phyloP scores from a whole-genome alignment of 768 basidiomycete species.

The Mrakia gelida region DNA sequence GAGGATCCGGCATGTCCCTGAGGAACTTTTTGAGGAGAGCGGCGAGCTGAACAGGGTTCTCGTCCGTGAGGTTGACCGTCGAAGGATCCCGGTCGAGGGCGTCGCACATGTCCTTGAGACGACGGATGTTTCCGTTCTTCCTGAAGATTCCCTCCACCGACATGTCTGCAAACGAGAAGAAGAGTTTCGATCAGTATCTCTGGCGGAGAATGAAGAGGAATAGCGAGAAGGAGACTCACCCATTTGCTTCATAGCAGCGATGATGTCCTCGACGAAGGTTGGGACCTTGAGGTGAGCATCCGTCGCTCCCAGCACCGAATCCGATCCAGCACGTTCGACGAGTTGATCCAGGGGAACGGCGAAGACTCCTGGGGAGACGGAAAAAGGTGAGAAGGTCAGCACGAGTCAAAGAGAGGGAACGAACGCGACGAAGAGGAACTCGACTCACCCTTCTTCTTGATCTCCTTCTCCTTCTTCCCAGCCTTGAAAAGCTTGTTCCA shows the following conservation, averaged over 20 bases:
- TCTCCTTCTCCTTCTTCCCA: constrained; percentile 73
- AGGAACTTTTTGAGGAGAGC: constrained; percentile 96
- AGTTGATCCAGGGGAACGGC: constrained; percentile 86
- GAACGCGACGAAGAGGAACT: not conserved
- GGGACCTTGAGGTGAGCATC: constrained; percentile 80
- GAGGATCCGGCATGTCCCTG: constrained; percentile 89
- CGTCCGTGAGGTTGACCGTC: constrained; percentile 84
- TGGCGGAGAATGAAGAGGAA: not conserved
- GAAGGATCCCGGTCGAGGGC: constrained; percentile 90
- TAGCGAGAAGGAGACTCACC: constrained; percentile 53
- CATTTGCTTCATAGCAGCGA: constrained; percentile 99
- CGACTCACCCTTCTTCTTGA: constrained; percentile 58
- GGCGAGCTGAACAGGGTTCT: constrained; percentile 95
- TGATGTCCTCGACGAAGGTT: constrained; percentile 95
- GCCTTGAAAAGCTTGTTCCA: constrained; percentile 93
- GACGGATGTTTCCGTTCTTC: constrained; percentile 94
- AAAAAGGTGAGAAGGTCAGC: not conserved
- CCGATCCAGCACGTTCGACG: constrained; percentile 91
- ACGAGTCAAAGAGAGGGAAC: not conserved
- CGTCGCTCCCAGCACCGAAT: constrained; percentile 86
- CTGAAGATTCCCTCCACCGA: constrained; percentile 98
- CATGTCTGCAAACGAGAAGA: constrained; percentile 65
- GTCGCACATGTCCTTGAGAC: constrained; percentile 84
- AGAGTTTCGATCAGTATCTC: not conserved
- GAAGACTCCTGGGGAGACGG: constrained; percentile 66